Conservation (phyloP, 208 protist genomes). For the Kentomonas sorsogonicus region DNA sequence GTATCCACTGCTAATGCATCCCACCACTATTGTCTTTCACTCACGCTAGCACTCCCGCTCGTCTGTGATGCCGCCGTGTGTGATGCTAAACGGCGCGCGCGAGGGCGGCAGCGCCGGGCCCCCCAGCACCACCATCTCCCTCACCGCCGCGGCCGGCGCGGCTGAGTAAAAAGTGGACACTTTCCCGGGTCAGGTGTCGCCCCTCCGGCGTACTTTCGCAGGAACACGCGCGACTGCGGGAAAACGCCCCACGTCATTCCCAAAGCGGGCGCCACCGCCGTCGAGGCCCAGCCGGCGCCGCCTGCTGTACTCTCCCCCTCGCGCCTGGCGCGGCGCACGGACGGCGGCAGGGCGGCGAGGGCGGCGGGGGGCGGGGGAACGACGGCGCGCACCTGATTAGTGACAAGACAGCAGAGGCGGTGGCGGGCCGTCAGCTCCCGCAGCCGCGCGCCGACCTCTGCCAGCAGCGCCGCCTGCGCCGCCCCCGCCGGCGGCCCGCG, state of each 20-base stretch:
- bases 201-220: slow-evolving; percentile 22
- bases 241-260: slow-evolving; percentile 38
- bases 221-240: slow-evolving; percentile 42
- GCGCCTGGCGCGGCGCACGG: not conserved
- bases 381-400: slow-evolving; percentile 51
- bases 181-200: too few relatives aligned
- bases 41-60: too few relatives aligned
- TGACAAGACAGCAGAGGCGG: slow-evolving; percentile 42
- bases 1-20: too few relatives aligned
- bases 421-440: slow-evolving; percentile 29
- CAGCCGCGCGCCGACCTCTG: slow-evolving; percentile 20
- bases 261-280: slow-evolving; percentile 36
- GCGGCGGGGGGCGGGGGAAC: too few relatives aligned
- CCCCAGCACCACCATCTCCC: too few relatives aligned
- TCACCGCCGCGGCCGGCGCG: too few relatives aligned
- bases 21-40: too few relatives aligned
- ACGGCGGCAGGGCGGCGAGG: too few relatives aligned
- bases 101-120: too few relatives aligned
- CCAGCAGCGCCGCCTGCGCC: not conserved
- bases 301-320: not conserved
- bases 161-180: too few relatives aligned
- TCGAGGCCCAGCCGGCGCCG: not conserved
- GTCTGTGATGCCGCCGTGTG: too few relatives aligned
- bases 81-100: too few relatives aligned
- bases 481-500: slow-evolving; percentile 13